phyloP scores from a whole-genome alignment of 345 rosid species.

The Bruguiera parviflora region DNA sequence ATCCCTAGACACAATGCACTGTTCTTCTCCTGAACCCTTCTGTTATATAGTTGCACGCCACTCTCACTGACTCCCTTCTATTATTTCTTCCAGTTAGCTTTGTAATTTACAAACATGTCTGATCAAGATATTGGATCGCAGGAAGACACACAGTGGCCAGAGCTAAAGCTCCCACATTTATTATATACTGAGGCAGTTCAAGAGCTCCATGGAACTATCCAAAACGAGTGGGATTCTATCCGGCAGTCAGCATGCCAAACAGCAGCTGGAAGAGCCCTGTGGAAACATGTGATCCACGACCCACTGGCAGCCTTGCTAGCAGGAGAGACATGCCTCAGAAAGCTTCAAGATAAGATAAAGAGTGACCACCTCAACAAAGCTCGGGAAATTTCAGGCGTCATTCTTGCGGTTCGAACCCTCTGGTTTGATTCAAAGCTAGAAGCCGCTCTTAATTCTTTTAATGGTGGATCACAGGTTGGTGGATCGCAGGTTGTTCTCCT shows the following conservation, averaged over 20 bases:
- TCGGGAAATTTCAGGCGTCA: constrained; percentile 74
- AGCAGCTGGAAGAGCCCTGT: constrained; percentile 92
- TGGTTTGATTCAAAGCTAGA: constrained; percentile 89
- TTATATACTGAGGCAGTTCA: constrained; percentile 39
- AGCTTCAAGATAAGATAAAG: constrained; percentile 71
- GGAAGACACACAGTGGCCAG: constrained; percentile 43
- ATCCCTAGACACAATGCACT: constrained; percentile 41
- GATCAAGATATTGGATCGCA: constrained; percentile 37
- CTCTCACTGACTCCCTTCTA: constrained; percentile 23
- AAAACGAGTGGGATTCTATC: constrained; percentile 65
- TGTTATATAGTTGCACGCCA: constrained; percentile 25
- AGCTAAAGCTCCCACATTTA: constrained; percentile 57
- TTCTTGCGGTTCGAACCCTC: constrained; percentile 86
- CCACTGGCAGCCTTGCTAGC: constrained; percentile 82
- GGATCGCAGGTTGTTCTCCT: constrained; percentile 82
- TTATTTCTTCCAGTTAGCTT: constrained; percentile 3
- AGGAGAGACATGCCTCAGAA: constrained; percentile 74
- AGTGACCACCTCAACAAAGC: constrained; percentile 70
- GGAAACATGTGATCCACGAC: constrained; percentile 78
- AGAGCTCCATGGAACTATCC: constrained; percentile 58
- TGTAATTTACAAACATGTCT: constrained; percentile 36
- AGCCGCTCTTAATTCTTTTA: constrained; percentile 60
- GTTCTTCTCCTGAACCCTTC: constrained; percentile 12
- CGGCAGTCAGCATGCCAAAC: constrained; percentile 78
- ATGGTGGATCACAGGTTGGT: constrained; percentile 55